Base-by-base conservation (phyloP, 73 alveolate genomes). In the Halteria grandinella region DNA sequence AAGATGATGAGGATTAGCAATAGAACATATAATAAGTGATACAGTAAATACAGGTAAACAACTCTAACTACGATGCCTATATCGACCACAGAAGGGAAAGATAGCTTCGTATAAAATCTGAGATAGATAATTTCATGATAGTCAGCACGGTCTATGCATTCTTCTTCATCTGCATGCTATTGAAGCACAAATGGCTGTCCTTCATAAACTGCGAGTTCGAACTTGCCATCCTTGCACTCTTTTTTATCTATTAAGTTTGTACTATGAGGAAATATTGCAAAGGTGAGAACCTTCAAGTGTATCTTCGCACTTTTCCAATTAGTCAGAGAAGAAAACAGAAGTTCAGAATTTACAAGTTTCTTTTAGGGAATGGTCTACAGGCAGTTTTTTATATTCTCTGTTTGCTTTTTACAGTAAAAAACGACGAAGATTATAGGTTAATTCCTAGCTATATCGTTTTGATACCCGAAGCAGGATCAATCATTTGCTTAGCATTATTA, bases 21-120 rank as follows among this genome's bases (percentile, higher is more conserved):
- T n/a, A n/a, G n/a, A n/a, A n/a, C n/a, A n/a, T n/a, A n/a, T n/a
- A n/a, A n/a, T n/a, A n/a, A n/a, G n/a, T n/a, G n/a, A n/a, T n/a
- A n/a, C n/a, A n/a, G n/a, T n/a, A n/a, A n/a, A n/a, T n/a, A n/a
- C n/a, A n/a, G n/a, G n/a, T n/a, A n/a, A n/a, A n/a, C n/a, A n/a
- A n/a, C n/a, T n/a, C n/a, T n/a, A n/a, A n/a, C n/a, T n/a, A n/a
- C n/a, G 80, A 66, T 41, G 66, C 28, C 32, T 66, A 66, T 36
- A 24, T 66, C 1, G 15, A 41, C 21, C 52, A 44, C 36, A 21
- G 80, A 66, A 66, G 66, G 47, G 80, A 66, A 28, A 41, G 80
- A 66, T 44, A 44, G 17, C 43, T 28, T n/a, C 15, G 12, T 1
- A 66, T 66, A 5, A 6, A 17, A 12, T 20, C 2, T 14, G 80